Conservation (phyloP, 495 filamentous ascomycete species). For the Daldinia grandis region DNA sequence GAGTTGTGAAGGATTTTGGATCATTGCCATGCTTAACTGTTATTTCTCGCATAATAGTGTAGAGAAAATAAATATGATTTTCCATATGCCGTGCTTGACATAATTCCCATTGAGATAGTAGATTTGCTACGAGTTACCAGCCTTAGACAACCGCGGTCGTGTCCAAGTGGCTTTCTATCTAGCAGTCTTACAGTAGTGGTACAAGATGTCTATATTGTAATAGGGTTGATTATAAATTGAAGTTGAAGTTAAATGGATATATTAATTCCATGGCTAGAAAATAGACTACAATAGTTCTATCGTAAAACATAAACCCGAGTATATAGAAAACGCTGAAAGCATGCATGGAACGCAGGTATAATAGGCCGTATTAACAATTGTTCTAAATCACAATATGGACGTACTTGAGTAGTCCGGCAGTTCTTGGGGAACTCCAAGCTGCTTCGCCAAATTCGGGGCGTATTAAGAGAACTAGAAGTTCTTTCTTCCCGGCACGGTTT, state of each 20-base stretch:
- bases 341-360: slow-evolving; percentile 9
- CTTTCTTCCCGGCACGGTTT: slow-evolving; percentile 19
- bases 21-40: not conserved
- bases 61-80: not conserved
- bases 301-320: slow-evolving; percentile 12
- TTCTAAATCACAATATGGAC: slow-evolving; percentile 15
- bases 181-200: not conserved
- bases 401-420: slow-evolving; percentile 11
- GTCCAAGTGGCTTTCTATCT: not conserved
- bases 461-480: not conserved
- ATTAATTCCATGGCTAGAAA: slow-evolving; percentile 17
- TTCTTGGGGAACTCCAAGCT: not conserved
- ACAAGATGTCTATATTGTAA: not conserved
- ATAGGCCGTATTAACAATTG: slow-evolving; percentile 23
- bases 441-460: not conserved
- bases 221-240: not conserved
- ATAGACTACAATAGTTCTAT: slow-evolving; percentile 16
- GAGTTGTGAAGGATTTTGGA: not conserved
- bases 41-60: not conserved
- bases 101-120: not conserved
- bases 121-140: not conserved
- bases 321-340: slow-evolving; percentile 35
- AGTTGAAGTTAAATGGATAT: slow-evolving; percentile 2
- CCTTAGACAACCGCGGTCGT: too few species aligned
- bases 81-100: not conserved